A percentile compares a stretch with the other conserved stretches of the same genome.
Evolutionary conservation across 148 eudicot species (phyloP).

Genomic region (Diospyros lotus): DNA sequence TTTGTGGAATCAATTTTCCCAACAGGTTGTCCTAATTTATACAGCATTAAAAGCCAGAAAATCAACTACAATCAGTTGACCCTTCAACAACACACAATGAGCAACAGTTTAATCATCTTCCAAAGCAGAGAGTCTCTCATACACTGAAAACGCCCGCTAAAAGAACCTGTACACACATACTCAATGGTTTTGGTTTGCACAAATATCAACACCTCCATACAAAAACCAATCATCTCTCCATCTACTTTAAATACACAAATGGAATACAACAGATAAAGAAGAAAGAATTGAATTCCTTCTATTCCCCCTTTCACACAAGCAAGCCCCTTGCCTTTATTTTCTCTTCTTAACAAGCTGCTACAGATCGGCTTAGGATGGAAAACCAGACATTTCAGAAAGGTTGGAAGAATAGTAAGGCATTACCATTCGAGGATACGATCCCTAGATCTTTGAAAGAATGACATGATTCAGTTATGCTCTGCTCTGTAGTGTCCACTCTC

Average conservation of each 20-base stretch:
- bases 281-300: neutral
- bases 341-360: neutral
- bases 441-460: neutral
- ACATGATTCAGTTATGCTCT: constrained; percentile 9
- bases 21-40: too few species aligned
- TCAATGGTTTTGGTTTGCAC: constrained; percentile 3
- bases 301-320: neutral
- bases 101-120: too few species aligned
- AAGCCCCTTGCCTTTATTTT: neutral
- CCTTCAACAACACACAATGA: too few species aligned
- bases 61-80: too few species aligned
- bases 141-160: too few species aligned
- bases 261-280: neutral
- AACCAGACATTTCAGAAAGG: neutral
- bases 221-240: constrained; percentile 12
- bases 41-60: too few species aligned
- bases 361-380: neutral
- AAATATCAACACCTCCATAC: constrained; percentile 1
- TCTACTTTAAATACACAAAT: constrained; percentile 4
- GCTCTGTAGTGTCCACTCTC: constrained; percentile 46
- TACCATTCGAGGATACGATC: neutral
- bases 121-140: too few species aligned
- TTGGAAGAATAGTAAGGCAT: neutral
- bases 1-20: too few species aligned
- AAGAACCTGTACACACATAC: constrained; percentile 14